phyloP scores from a whole-genome alignment of 2,329 filamentous ascomycete species.

The Monosporascus sp. region DNA sequence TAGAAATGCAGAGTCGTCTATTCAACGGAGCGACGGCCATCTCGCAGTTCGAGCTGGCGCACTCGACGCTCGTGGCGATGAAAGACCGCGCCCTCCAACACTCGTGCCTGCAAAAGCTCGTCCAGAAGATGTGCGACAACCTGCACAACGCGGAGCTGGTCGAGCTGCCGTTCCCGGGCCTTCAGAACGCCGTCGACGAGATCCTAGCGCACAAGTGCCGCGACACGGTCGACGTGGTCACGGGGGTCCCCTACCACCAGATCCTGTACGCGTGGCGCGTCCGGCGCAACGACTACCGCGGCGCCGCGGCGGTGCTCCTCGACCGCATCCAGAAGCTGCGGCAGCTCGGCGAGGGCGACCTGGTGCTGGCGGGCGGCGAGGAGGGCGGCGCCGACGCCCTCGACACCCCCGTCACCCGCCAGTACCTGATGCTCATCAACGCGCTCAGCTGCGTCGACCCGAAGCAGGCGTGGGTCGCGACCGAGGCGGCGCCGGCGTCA shows the following conservation, averaged over 20 bases:
- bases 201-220: slow-evolving; percentile 69
- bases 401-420: slow-evolving; percentile 62
- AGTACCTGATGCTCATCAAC: slow-evolving; percentile 90
- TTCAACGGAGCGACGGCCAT: slow-evolving; percentile 79
- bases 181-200: slow-evolving; percentile 73
- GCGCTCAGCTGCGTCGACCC: slow-evolving; percentile 78
- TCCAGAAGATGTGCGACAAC: slow-evolving; percentile 64
- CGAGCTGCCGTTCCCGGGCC: slow-evolving; percentile 69
- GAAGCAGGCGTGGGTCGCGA: slow-evolving; percentile 72
- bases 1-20: slow-evolving; percentile 73
- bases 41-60: slow-evolving; percentile 76
- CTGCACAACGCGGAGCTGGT: slow-evolving; percentile 63
- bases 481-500: slow-evolving; percentile 29
- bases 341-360: slow-evolving; percentile 53
- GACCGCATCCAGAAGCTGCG: slow-evolving; percentile 60
- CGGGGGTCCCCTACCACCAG: slow-evolving; percentile 71
- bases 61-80: slow-evolving; percentile 70
- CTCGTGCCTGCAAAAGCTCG: slow-evolving; percentile 64
- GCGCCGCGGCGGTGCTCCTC: slow-evolving; percentile 58
- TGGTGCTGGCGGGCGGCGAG: slow-evolving; percentile 26
- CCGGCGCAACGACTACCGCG: slow-evolving; percentile 78
- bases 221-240: slow-evolving; percentile 58
- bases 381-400: slow-evolving; percentile 40
- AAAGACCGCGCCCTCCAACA: slow-evolving; percentile 66
- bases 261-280: slow-evolving; percentile 90